Percentiles rank a stretch among this genome's conserved stretches.
Evolutionary conservation across 176 grass and related monocot genomes (phyloP).

Genomic region (Leersia perrieri): DNA sequence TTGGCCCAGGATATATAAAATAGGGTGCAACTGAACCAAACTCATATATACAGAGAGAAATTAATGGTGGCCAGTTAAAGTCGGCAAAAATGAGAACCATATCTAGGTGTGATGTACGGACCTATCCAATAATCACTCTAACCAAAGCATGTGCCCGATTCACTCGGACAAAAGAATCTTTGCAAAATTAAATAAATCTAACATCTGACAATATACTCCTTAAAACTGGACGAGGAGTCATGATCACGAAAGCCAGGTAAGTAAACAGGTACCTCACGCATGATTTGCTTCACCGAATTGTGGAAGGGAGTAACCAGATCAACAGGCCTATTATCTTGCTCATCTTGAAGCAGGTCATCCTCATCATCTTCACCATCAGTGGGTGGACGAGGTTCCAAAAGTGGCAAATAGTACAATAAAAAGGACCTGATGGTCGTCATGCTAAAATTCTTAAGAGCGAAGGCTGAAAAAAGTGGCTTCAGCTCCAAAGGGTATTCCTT

Average conservation of each 20-base stretch:
- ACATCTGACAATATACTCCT: not conserved
- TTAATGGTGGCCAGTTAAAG: not conserved
- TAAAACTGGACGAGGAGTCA: not conserved
- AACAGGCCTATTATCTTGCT: slow-evolving; percentile 36
- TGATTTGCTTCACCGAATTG: slow-evolving; percentile 87
- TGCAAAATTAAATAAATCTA: not conserved
- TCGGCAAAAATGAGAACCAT: not conserved
- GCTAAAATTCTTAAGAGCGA: slow-evolving; percentile 65
- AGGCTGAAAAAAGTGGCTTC: slow-evolving; percentile 82
- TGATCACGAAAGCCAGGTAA: not conserved
- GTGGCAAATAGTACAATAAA: slow-evolving; percentile 87
- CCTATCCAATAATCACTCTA: not conserved
- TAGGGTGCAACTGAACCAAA: slow-evolving; percentile 13
- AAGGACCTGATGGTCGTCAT: slow-evolving; percentile 90
- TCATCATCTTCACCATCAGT: slow-evolving; percentile 63
- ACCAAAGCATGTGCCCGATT: slow-evolving; percentile 11
- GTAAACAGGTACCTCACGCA: slow-evolving; percentile 59
- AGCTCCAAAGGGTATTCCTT: slow-evolving; percentile 84
- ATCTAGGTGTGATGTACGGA: slow-evolving; percentile 13
- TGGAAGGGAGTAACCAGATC: slow-evolving; percentile 87
- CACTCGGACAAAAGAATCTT: slow-evolving; percentile 2
- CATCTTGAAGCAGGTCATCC: slow-evolving; percentile 46
- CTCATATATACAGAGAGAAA: not conserved
- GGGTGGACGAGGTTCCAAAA: slow-evolving; percentile 63
- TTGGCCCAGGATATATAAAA: not conserved